Evolutionary conservation across 2,329 filamentous ascomycete species (phyloP).

Genomic region (Aspergillus pseudoviridinutans): DNA sequence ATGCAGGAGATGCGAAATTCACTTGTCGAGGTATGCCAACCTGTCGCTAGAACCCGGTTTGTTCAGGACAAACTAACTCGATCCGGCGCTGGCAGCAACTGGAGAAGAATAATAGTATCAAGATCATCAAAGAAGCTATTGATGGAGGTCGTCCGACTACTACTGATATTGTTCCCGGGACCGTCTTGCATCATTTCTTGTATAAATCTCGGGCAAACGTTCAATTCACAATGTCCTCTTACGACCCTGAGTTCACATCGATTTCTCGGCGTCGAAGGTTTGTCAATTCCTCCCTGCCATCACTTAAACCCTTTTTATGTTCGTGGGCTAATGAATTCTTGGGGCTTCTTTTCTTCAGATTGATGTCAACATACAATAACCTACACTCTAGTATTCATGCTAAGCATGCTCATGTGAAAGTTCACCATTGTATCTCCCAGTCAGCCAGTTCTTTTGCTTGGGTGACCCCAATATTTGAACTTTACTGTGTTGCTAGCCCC

Average conservation of each 20-base stretch:
- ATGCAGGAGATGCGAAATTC: constrained; percentile 68
- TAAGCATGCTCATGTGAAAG: constrained; percentile 78
- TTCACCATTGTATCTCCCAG: constrained; percentile 73
- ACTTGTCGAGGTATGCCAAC: constrained; percentile 50
- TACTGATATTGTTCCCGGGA: constrained; percentile 73
- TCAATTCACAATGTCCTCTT: constrained; percentile 88
- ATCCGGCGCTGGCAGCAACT: constrained; percentile 54
- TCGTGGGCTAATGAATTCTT: not conserved
- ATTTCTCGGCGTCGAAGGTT: constrained; percentile 61
- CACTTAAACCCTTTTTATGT: not conserved
- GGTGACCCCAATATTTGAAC: constrained; percentile 86
- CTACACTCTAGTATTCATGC: constrained; percentile 82
- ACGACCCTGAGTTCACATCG: constrained; percentile 62
- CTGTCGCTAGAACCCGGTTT: not conserved
- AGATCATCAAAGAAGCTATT: constrained; percentile 69
- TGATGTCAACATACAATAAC: constrained; percentile 80
- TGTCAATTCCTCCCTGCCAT: constrained; percentile 7
- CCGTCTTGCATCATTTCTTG: constrained; percentile 81
- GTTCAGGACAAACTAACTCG: not conserved
- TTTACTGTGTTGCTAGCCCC: constrained; percentile 90
- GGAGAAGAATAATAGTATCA: constrained; percentile 69
- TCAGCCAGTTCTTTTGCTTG: constrained; percentile 80
- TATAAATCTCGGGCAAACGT: constrained; percentile 95
- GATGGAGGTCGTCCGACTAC: constrained; percentile 66
- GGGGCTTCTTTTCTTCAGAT: constrained; percentile 33